Percentiles rank a stretch among this genome's conserved stretches.
Conservation (phyloP, 768 basidiomycete species). For the Suillus spraguei region DNA sequence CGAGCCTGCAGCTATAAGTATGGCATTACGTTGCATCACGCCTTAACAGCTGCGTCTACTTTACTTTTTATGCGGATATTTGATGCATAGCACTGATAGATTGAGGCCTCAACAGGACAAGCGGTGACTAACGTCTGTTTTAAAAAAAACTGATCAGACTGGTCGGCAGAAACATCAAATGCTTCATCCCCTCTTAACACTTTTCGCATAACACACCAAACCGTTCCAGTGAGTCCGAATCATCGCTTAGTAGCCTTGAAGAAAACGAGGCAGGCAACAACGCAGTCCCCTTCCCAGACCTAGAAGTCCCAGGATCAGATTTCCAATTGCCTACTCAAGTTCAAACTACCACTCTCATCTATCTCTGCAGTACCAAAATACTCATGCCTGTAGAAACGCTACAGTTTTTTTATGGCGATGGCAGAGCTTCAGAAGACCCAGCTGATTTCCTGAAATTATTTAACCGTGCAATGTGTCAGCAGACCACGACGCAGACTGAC, state of each 20-base stretch:
- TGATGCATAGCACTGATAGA: neutral
- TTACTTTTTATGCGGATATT: neutral
- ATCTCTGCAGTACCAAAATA: neutral
- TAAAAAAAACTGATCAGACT: neutral
- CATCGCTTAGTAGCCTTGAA: neutral
- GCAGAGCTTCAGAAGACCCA: neutral
- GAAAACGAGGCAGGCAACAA: neutral
- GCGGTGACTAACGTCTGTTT: neutral
- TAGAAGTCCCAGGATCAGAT: neutral
- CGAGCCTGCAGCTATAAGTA: too few relatives aligned
- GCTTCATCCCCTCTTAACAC: too few relatives aligned
- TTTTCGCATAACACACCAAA: neutral
- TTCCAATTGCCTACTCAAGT: rapidly evolving
- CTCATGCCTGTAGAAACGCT: neutral
- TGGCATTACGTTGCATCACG: too few relatives aligned
- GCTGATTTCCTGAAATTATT: neutral
- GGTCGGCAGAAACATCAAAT: too few relatives aligned
- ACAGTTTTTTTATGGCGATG: neutral
- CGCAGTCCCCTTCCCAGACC: neutral
- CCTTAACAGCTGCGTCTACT: too few relatives aligned
- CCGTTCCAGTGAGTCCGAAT: neutral
- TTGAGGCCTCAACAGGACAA: neutral
- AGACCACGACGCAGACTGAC: neutral
- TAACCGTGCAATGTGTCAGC: neutral
- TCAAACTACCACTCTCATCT: neutral